These are phyloP conservation scores for Graphilbum fragrans DNA, from an alignment of 2,329 filamentous ascomycete species.

Conservation along the genomic window DNA sequence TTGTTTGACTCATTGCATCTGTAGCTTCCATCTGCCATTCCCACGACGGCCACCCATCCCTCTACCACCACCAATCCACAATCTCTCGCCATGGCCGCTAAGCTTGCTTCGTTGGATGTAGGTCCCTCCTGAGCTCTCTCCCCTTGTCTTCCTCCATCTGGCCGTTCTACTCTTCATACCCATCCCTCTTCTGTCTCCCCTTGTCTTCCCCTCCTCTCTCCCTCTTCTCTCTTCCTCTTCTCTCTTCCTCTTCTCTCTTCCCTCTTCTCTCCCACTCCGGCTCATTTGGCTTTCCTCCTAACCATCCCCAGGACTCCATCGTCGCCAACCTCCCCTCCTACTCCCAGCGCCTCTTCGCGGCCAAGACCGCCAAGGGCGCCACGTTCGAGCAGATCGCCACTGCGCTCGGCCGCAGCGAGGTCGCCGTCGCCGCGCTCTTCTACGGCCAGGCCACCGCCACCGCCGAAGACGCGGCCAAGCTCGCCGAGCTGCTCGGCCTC, in stretches of 20 bases:
- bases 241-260: not conserved
- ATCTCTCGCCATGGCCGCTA: not conserved
- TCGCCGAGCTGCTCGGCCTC: constrained; percentile 45
- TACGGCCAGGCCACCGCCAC: constrained; percentile 57
- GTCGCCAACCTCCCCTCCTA: constrained; percentile 57
- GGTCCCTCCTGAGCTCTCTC: not conserved
- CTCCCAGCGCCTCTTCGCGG: constrained; percentile 63
- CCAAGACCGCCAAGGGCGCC: constrained; percentile 63
- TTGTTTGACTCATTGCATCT: no score
- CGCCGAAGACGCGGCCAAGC: constrained; percentile 37
- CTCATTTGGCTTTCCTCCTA: not conserved
- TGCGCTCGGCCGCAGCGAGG: constrained; percentile 65
- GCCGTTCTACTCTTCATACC: not conserved
- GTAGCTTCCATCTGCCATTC: no score
- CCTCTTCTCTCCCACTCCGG: constrained; percentile 7
- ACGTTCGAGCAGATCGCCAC: constrained; percentile 70
- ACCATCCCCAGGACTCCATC: constrained; percentile 44
- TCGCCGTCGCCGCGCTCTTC: constrained; percentile 79
- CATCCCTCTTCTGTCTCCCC: not conserved
- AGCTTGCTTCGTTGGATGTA: not conserved
- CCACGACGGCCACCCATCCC: not conserved
- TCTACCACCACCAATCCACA: not conserved
- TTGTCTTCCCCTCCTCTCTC: not conserved
- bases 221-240: not conserved
- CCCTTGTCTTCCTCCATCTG: not conserved